Evolutionary conservation across 768 basidiomycete genomes (phyloP).

Genomic region (Tephrocybe rancida): DNA sequence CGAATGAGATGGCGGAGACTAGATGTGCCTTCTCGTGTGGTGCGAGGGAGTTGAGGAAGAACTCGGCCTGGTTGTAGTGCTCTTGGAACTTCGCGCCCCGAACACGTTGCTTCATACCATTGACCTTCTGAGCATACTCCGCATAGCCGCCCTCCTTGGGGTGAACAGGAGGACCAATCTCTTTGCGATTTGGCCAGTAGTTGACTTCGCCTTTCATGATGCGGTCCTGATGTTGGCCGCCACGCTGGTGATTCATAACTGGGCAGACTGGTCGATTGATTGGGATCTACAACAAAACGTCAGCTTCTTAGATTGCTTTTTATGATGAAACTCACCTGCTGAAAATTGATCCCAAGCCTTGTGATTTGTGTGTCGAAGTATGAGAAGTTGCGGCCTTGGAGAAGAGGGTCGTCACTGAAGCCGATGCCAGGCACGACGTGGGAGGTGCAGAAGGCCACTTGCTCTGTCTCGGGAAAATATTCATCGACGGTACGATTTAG

Average conservation of each 20-base stretch:
- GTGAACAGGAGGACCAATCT: slow-evolving; percentile 48
- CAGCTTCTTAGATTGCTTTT: background rate
- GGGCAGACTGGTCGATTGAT: slow-evolving; percentile 84
- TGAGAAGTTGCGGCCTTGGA: slow-evolving; percentile 86
- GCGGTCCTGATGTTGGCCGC: slow-evolving; percentile 57
- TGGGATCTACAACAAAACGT: slow-evolving; percentile 52
- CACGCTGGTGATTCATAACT: slow-evolving; percentile 68
- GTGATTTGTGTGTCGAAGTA: slow-evolving; percentile 87
- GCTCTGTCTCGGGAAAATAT: slow-evolving; percentile 87
- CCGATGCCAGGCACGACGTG: slow-evolving; percentile 71
- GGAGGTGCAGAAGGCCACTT: slow-evolving; percentile 85
- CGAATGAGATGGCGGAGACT: slow-evolving; percentile 72
- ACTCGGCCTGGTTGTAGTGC: slow-evolving; percentile 70
- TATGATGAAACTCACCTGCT: slow-evolving; percentile 47
- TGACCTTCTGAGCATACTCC: slow-evolving; percentile 55
- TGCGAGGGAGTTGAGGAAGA: slow-evolving; percentile 84
- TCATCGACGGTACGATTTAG: slow-evolving; percentile 67
- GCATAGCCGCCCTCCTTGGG: slow-evolving; percentile 55
- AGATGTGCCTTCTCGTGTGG: slow-evolving; percentile 74
- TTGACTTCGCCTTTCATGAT: slow-evolving; percentile 65
- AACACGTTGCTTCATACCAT: slow-evolving; percentile 59
- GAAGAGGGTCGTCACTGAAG: slow-evolving; percentile 75
- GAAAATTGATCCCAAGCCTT: slow-evolving; percentile 81
- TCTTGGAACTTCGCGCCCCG: slow-evolving; percentile 79
- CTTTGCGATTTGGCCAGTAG: slow-evolving; percentile 82